A percentile compares a stretch with the other conserved stretches of the same genome.
phyloP scores from a whole-genome alignment of 306 rosid genomes.

The Lotus japonicus region DNA sequence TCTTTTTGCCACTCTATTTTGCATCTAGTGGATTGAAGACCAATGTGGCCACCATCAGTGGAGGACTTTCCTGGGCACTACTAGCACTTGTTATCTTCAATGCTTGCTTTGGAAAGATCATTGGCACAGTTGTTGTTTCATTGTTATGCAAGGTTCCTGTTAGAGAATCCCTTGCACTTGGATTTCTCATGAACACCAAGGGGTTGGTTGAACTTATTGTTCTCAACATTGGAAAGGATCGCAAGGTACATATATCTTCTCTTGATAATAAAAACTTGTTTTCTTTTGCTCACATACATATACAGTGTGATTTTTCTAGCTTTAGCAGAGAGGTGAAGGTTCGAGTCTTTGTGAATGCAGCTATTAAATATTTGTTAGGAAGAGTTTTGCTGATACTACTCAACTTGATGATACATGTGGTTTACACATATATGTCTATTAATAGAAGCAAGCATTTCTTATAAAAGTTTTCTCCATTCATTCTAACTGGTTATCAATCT shows the following conservation, averaged over 20 bases:
- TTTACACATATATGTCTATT: background rate
- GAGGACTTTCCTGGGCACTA: constrained; percentile 54
- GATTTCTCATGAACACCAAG: constrained; percentile 75
- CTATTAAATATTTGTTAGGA: too few relatives aligned
- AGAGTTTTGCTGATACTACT: too few relatives aligned
- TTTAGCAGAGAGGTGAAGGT: too few relatives aligned
- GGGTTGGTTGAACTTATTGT: constrained; percentile 78
- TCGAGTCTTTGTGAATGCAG: too few relatives aligned
- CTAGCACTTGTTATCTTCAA: constrained; percentile 48
- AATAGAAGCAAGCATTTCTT: background rate
- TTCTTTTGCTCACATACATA: background rate
- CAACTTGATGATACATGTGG: too few relatives aligned
- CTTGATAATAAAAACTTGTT: background rate
- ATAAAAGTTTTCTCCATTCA: background rate
- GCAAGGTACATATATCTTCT: constrained; percentile 41
- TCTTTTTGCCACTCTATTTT: constrained; percentile 61
- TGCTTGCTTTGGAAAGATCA: constrained; percentile 65
- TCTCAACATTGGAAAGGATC: constrained; percentile 74
- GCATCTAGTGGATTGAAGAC: constrained; percentile 74
- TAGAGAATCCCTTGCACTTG: constrained; percentile 60
- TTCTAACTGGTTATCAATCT: background rate
- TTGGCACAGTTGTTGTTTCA: constrained; percentile 45
- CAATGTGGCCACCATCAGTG: constrained; percentile 56
- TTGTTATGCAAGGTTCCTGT: constrained; percentile 34
- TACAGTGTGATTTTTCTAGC: too few relatives aligned